A percentile compares a stretch with the other conserved stretches of the same genome.
phyloP scores from a whole-genome alignment of 2,329 filamentous ascomycete genomes.

The Raffaelea albimanens region DNA sequence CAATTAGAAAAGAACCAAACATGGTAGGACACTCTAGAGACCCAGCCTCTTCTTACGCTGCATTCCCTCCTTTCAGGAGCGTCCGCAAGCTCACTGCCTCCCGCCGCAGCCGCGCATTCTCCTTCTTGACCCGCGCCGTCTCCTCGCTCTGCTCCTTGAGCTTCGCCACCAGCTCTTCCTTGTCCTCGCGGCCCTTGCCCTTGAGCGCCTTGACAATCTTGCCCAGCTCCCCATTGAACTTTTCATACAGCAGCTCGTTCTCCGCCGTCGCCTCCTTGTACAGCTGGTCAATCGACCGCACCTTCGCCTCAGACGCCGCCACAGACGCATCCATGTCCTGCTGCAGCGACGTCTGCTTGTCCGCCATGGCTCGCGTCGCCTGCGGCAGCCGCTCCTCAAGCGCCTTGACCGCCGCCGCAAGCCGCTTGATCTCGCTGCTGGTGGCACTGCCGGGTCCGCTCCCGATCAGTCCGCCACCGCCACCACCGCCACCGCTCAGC shows the following conservation, averaged over 20 bases:
- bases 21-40: too few species aligned
- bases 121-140: conserved; percentile 66
- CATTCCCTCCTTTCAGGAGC: conserved; percentile 34
- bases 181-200: conserved; percentile 64
- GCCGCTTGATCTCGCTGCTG: conserved; percentile 21
- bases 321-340: conserved; percentile 64
- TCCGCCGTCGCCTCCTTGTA: conserved; percentile 83
- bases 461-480: not conserved
- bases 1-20: too few species aligned
- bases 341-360: conserved; percentile 54
- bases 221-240: conserved; percentile 83
- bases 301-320: conserved; percentile 65
- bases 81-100: conserved; percentile 66
- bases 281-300: conserved; percentile 74
- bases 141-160: conserved; percentile 71
- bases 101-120: conserved; percentile 73
- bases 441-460: conserved; percentile 14
- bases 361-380: conserved; percentile 47
- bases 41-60: not conserved
- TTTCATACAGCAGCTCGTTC: conserved; percentile 86
- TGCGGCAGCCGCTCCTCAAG: conserved; percentile 60
- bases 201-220: conserved; percentile 71
- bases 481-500: conserved; percentile 24
- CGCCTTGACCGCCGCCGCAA: conserved; percentile 49
- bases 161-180: conserved; percentile 64